Conservation (phyloP, 176 grass and related monocot genomes). For the Lolium multiflorum region DNA sequence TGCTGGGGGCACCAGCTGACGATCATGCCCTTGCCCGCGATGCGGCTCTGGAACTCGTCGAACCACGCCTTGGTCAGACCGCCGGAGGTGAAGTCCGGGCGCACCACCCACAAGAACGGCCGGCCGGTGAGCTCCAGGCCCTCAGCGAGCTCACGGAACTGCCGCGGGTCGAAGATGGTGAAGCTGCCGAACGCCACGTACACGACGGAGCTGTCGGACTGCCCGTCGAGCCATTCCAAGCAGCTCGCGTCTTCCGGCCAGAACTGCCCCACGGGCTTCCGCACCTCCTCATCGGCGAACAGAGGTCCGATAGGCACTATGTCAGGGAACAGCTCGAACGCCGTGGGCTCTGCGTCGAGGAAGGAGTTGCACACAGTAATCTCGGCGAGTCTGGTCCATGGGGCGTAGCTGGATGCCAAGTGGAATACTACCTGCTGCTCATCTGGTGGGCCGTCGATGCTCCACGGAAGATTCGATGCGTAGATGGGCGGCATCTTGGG, state of each 20-base stretch:
- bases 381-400: too few species aligned
- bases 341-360: slow-evolving; percentile 45
- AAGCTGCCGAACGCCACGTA: slow-evolving; percentile 74
- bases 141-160: slow-evolving; percentile 57
- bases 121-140: slow-evolving; percentile 44
- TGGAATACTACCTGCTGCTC: too few species aligned
- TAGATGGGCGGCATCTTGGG: slow-evolving; percentile 29
- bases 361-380: slow-evolving; percentile 63
- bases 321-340: slow-evolving; percentile 39
- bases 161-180: slow-evolving; percentile 39
- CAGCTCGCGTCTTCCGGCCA: slow-evolving; percentile 53
- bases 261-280: slow-evolving; percentile 43
- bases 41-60: slow-evolving; percentile 36
- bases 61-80: slow-evolving; percentile 42
- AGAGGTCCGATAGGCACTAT: slow-evolving; percentile 61
- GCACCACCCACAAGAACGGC: slow-evolving; percentile 61
- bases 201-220: slow-evolving; percentile 44
- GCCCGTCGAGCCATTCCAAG: slow-evolving; percentile 55
- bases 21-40: slow-evolving; percentile 44
- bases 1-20: slow-evolving; percentile 60
- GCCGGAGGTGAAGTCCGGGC: slow-evolving; percentile 44
- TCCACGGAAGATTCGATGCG: too few species aligned
- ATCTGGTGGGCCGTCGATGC: too few species aligned
- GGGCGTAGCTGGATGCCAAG: too few species aligned
- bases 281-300: slow-evolving; percentile 13